Base-by-base conservation (phyloP, 2,329 filamentous ascomycete species). In the Phaeoacremonium minimum region DNA sequence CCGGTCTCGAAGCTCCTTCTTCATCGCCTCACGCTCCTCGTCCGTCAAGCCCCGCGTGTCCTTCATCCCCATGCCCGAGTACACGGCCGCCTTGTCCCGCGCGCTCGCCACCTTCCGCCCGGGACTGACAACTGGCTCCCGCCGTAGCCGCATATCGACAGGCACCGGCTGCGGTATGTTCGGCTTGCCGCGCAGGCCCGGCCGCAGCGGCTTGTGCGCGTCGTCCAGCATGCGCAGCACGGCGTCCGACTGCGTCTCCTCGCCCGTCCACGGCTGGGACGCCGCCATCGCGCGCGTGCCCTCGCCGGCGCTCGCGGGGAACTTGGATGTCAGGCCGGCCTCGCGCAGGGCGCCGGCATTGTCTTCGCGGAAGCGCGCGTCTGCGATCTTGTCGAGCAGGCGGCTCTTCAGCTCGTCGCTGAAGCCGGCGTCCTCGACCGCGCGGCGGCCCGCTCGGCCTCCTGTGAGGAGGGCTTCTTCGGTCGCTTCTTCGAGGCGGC, bases 151-250 rank as follows among this genome's bases (percentile, higher is more conserved):
- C 61, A 77, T 61, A 43, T 80, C 74, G 6, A 80, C 67, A 1
- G 69, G 63, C 7, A 67, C 59, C 9, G 60, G 60, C 12, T 60
- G 53, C 1, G 69, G 64, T 1, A 63, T 59, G 30, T 64, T 63
- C 12, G 64, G 57, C 16, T 66, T 67, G 3, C 69, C 69, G 22
- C 76, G 63, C 4, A 73, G 49, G 1, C 60, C 64, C 4, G 67
- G 67, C 12, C 57, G 61, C 33, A 94, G 64, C 0, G 84, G 85
- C 52, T 89, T 88, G 41, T 77, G 78, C 17, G 87, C 76, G 54
- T 95, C 88, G 38, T 87, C 76, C 9, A 93, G 61, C 85, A 97
- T 97, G 19, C 93, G 80, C 33, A 95, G 64, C 15, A 88, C 81
- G 1, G 84, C 74, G 56, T 96, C 89, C 48, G 83, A 77, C 2